These are phyloP conservation scores for Lepraria neglecta DNA, from an alignment of 495 filamentous ascomycete genomes.

Conservation along the genomic window DNA sequence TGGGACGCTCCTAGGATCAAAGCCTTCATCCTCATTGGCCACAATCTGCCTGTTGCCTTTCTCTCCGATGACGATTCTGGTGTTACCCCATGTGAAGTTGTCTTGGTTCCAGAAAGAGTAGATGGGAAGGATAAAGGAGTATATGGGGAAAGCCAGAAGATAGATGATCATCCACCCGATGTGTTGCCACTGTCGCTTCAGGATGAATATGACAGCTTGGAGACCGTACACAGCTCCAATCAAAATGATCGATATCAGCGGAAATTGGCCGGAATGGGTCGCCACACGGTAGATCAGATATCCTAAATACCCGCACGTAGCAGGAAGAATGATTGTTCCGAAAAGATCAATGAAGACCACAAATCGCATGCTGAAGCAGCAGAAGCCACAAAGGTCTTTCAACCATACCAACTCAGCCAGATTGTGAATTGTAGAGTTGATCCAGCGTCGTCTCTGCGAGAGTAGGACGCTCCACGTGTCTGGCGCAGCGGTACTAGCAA, in stretches of 20 bases:
- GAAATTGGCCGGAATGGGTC: constrained; percentile 66
- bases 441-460: constrained; percentile 95
- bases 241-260: constrained; percentile 79
- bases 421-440: constrained; percentile 98
- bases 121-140: constrained; percentile 82
- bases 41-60: constrained; percentile 83
- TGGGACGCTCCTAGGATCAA: constrained; percentile 86
- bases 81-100: constrained; percentile 97
- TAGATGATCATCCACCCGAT: constrained; percentile 99
- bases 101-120: constrained; percentile 99
- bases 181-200: constrained; percentile 95
- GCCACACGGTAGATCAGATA: constrained; percentile 82
- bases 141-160: constrained; percentile 86
- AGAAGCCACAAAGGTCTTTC: constrained; percentile 94
- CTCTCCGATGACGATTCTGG: constrained; percentile 91
- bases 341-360: constrained; percentile 92
- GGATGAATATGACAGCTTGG: constrained; percentile 89
- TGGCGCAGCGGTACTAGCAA: constrained; percentile 85
- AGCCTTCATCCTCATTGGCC: constrained; percentile 78
- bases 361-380: constrained; percentile 98
- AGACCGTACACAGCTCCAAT: constrained; percentile 90
- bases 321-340: constrained; percentile 87
- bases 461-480: constrained; percentile 88
- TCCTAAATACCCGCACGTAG: constrained; percentile 81
- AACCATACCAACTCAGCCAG: constrained; percentile 80